Evolutionary conservation across 1,284 basidiomycete species (phyloP).

Genomic region (Apiotrichum montevideense): DNA sequence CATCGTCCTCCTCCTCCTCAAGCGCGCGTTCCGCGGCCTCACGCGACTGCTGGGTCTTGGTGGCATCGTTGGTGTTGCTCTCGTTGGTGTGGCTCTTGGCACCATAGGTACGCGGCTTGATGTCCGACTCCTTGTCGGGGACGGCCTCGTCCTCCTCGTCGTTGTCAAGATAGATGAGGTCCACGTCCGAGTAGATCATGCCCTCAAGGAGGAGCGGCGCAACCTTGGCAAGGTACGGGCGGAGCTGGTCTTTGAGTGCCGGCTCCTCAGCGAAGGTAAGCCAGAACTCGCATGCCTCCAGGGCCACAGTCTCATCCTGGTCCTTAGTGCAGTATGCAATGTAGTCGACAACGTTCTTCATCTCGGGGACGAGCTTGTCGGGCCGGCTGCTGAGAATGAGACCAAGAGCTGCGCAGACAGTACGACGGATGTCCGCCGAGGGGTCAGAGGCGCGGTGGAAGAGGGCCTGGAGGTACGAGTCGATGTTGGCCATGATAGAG

Average conservation of each 20-base stretch:
- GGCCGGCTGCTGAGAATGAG: constrained; percentile 85
- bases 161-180: constrained; percentile 91
- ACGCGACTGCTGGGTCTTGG: constrained; percentile 28
- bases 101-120: constrained; percentile 87
- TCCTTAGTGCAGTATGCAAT: constrained; percentile 99
- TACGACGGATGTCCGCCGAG: constrained; percentile 83
- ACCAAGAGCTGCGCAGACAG: constrained; percentile 94
- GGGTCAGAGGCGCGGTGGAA: constrained; percentile 94
- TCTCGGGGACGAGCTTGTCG: constrained; percentile 94
- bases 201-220: constrained; percentile 91
- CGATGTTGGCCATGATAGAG: constrained; percentile 83
- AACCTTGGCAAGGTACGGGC: constrained; percentile 77
- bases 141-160: constrained; percentile 77
- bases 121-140: constrained; percentile 88
- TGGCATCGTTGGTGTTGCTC: constrained; percentile 33
- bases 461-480: constrained; percentile 82
- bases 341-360: constrained; percentile 92
- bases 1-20: constrained; percentile 72
- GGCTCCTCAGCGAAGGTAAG: constrained; percentile 96
- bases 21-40: constrained; percentile 46
- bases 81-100: constrained; percentile 76
- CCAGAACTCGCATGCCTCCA: constrained; percentile 99
- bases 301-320: constrained; percentile 86
- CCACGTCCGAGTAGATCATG: constrained; percentile 96
- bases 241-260: constrained; percentile 73